Percentiles rank a stretch among this genome's conserved stretches.
These are phyloP conservation scores for Cyberlindnera veronae DNA, from an alignment of 805 yeast genomes.

Conservation along the genomic window DNA sequence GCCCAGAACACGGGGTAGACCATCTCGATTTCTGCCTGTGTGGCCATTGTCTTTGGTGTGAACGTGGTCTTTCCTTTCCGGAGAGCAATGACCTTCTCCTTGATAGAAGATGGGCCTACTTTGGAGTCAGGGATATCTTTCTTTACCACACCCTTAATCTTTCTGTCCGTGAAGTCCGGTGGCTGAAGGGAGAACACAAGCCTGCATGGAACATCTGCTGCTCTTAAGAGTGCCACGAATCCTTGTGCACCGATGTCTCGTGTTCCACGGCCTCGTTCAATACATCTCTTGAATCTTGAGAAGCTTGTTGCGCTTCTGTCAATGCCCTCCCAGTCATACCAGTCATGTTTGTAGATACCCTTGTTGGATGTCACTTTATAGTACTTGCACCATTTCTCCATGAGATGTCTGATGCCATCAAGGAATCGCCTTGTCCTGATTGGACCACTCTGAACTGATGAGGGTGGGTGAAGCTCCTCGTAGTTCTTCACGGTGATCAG, in stretches of 20 bases:
- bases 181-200: conserved; percentile 85
- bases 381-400: conserved; percentile 56
- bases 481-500: conserved; percentile 46
- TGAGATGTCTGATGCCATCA: conserved; percentile 69
- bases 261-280: conserved; percentile 57
- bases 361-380: conserved; percentile 44
- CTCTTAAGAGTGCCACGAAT: conserved; percentile 69
- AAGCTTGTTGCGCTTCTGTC: conserved; percentile 26
- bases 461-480: conserved; percentile 46
- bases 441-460: conserved; percentile 34
- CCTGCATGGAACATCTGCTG: conserved; percentile 69
- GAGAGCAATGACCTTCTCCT: conserved; percentile 19
- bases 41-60: conserved; percentile 10
- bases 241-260: conserved; percentile 85
- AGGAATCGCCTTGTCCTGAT: conserved; percentile 60
- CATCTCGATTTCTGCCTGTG: conserved; percentile 25
- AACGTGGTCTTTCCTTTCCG: conserved; percentile 17
- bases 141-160: conserved; percentile 10
- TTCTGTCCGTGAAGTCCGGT: conserved; percentile 63
- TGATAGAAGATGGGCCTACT: conserved; percentile 2
- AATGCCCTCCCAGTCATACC: conserved; percentile 38
- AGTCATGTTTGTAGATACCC: conserved; percentile 37
- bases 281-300: conserved; percentile 39
- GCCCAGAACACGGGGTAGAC: conserved; percentile 83
- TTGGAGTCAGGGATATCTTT: not conserved